phyloP scores from a whole-genome alignment of 2,329 filamentous ascomycete genomes.

The Claviceps sp. region DNA sequence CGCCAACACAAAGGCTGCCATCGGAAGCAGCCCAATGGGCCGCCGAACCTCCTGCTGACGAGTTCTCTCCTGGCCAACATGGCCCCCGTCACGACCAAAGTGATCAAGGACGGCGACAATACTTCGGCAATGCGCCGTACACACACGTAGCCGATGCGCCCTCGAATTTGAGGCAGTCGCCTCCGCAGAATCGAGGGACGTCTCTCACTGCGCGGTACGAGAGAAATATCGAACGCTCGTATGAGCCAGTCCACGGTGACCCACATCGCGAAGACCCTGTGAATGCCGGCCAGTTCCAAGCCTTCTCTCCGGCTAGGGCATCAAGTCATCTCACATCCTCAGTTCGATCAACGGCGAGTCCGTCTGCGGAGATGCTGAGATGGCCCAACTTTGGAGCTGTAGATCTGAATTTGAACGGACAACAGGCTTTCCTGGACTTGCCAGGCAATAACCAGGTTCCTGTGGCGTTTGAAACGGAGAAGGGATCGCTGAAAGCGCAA shows the following conservation, averaged over 20 bases:
- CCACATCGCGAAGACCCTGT: no score
- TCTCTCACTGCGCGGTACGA: no score
- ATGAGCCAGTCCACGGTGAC: no score
- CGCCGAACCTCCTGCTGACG: constrained; percentile 1
- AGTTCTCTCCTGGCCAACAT: no score
- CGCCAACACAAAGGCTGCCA: constrained; percentile 2
- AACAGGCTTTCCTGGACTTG: constrained; percentile 25
- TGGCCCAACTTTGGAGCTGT: constrained; percentile 15
- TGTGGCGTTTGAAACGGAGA: constrained; percentile 65
- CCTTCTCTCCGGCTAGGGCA: no score
- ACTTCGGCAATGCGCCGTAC: constrained; percentile 10
- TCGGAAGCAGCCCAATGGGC: constrained; percentile 7
- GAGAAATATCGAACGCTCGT: no score
- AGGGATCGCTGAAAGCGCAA: constrained; percentile 69
- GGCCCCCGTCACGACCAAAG: no score
- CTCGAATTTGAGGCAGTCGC: no score
- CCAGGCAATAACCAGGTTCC: constrained; percentile 30
- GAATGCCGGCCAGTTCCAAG: no score
- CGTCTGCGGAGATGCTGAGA: constrained; percentile 17
- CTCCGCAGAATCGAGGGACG: no score
- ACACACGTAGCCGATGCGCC: constrained; percentile 6
- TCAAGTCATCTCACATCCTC: no score
- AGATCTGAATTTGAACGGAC: constrained; percentile 19
- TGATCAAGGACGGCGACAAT: constrained; percentile 2
- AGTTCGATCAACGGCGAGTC: neutral